Base-by-base conservation (phyloP, 257 asterid species). In the Fraxinus americana region DNA sequence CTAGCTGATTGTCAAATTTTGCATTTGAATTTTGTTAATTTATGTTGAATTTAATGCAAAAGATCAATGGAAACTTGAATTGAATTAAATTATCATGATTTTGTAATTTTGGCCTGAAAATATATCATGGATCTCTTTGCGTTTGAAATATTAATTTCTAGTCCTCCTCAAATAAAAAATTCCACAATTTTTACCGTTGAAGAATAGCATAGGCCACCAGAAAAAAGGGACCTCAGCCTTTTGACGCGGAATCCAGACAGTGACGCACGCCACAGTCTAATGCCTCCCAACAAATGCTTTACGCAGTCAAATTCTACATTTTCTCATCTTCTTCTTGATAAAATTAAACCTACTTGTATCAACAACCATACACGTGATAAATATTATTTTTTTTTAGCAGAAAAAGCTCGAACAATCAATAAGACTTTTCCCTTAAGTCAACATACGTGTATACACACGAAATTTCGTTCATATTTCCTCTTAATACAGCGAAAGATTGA, bases 341-440 rank as follows among this genome's bases (percentile, higher is more conserved):
- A 25, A 63, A 10, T 25, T 23, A 54, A 8, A 19, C 74, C 77
- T 34, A 74, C 35, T 82, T 74, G 71, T 73, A 79, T 81, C 83
- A 79, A 75, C 78, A 68, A 80, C 66, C 41, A 13, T 12, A 25
- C 69, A 63, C 19, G 5, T 63, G 36, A 21, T 21, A 23, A 63
- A 30, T 32, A 32, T 32, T 32, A 11, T 38, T 61, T 63, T 6
- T 63, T 63, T 25, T 4, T 25, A 4, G 69, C 69, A 27, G 16
- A 23, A 63, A 61, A 63, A 63, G 7, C 69, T 63, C 13, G 7
- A 63, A 27, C 14, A 61, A 25, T 7, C 66, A 52, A 30, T n/a
- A 16, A 29, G 48, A 61, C 85, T 29, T 52, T 9, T 75, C 72
- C 9, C 50, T 63, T 54, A 83, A 73, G 84, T 83, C 84, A 77